A percentile compares a stretch with the other conserved stretches of the same genome.
Evolutionary conservation across 1,284 basidiomycete species (phyloP).

Genomic region (Calocybe gambosa): DNA sequence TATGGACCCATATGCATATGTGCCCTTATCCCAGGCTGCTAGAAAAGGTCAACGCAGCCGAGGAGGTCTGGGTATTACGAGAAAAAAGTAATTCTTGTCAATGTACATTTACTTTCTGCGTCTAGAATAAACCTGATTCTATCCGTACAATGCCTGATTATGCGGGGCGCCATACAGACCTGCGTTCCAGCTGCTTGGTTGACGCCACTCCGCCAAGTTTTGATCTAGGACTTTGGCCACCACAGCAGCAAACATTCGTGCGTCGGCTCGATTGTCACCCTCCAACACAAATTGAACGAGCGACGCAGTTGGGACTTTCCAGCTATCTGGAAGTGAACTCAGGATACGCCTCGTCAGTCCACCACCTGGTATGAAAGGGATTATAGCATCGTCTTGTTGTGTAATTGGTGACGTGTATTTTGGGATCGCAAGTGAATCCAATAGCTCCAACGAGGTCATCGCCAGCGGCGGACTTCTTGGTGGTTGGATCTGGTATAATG

Average conservation of each 20-base stretch:
- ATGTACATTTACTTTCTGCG: background rate
- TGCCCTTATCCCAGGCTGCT: conserved; percentile 78
- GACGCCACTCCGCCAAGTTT: conserved; percentile 40
- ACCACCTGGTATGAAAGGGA: conserved; percentile 70
- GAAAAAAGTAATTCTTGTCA: conserved; percentile 36
- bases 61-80: conserved; percentile 43
- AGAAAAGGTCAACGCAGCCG: conserved; percentile 49
- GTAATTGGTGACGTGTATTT: conserved; percentile 35
- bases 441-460: conserved; percentile 32
- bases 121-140: conserved; percentile 1
- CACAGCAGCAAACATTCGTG: conserved; percentile 52
- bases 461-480: conserved; percentile 31
- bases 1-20: conserved; percentile 90
- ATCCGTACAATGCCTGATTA: conserved; percentile 67
- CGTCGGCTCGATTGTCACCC: conserved; percentile 75
- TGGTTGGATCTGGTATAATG: conserved; percentile 52
- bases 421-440: conserved; percentile 42
- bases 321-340: conserved; percentile 44
- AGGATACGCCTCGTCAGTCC: conserved; percentile 67
- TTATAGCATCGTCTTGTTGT: conserved; percentile 20
- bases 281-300: conserved; percentile 68
- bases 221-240: conserved; percentile 43
- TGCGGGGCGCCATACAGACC: conserved; percentile 70
- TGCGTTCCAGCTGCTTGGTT: conserved; percentile 59
- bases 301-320: conserved; percentile 50